A percentile compares a stretch with the other conserved stretches of the same genome.
Evolutionary conservation across 2,329 filamentous ascomycete genomes (phyloP).

Genomic region (Penicillium fuscoglaucum): DNA sequence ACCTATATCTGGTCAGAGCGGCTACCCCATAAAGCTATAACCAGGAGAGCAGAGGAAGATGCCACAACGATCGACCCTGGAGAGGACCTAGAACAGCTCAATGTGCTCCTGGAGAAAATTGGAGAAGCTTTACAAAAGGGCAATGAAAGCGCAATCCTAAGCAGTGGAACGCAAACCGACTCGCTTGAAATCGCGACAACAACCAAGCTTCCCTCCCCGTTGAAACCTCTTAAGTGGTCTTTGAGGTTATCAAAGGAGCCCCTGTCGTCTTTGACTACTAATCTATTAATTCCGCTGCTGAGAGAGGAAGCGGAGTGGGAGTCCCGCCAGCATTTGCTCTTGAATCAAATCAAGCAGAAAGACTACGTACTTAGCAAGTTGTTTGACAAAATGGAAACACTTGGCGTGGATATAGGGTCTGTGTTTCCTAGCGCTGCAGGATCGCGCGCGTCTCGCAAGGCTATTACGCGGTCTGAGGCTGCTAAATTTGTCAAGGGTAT

Average conservation of each 20-base stretch:
- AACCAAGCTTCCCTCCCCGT: constrained; percentile 54
- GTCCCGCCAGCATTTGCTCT: constrained; percentile 50
- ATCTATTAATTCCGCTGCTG: constrained; percentile 57
- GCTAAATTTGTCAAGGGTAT: constrained; percentile 57
- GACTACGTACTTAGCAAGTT: constrained; percentile 60
- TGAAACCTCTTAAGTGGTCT: constrained; percentile 56
- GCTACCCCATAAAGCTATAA: constrained; percentile 48
- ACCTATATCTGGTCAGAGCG: constrained; percentile 58
- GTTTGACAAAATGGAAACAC: constrained; percentile 58
- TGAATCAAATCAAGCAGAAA: constrained; percentile 56
- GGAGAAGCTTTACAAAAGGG: constrained; percentile 47
- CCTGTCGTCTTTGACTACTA: constrained; percentile 46
- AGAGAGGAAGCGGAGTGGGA: constrained; percentile 50
- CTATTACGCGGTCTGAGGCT: constrained; percentile 52
- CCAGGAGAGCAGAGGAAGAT: constrained; percentile 49
- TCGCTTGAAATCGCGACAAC: constrained; percentile 49
- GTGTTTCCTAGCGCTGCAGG: constrained; percentile 58
- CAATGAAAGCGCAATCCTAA: constrained; percentile 36
- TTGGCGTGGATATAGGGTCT: constrained; percentile 56
- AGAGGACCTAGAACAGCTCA: constrained; percentile 56
- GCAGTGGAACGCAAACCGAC: constrained; percentile 29
- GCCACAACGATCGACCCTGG: constrained; percentile 61
- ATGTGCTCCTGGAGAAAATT: constrained; percentile 58
- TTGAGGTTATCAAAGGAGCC: constrained; percentile 48
- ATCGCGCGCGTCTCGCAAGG: constrained; percentile 46